Percentiles rank a stretch among this genome's conserved stretches.
phyloP scores from a whole-genome alignment of 2,329 filamentous ascomycete species.

The Fusarium poae region DNA sequence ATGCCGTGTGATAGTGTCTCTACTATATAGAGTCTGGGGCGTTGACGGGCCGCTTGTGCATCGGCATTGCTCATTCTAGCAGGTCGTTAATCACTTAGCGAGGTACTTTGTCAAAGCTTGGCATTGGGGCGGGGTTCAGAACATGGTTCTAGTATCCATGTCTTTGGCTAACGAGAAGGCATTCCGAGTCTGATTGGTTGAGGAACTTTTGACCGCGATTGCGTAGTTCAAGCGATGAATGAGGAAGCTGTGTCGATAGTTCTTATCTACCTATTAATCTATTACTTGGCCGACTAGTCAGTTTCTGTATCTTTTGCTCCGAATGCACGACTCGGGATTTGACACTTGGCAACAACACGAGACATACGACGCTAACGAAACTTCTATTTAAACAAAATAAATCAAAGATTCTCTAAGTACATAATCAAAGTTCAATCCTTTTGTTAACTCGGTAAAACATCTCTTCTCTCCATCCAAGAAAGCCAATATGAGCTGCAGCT shows the following conservation, averaged over 20 bases:
- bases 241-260: background rate
- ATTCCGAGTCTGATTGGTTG: background rate
- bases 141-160: background rate
- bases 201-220: conserved; percentile 8
- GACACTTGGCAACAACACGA: background rate
- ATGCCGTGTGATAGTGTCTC: conserved; percentile 24
- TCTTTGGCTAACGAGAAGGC: background rate
- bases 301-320: background rate
- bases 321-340: background rate
- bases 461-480: conserved; percentile 20
- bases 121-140: conserved; percentile 28
- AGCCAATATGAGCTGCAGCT: conserved; percentile 12
- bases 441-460: background rate
- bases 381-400: background rate
- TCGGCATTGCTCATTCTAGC: conserved; percentile 38
- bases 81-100: conserved; percentile 18
- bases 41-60: conserved; percentile 31
- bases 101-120: conserved; percentile 40
- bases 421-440: background rate
- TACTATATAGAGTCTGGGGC: conserved; percentile 3
- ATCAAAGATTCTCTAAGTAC: background rate
- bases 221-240: background rate
- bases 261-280: conserved; percentile 1
- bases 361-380: background rate
- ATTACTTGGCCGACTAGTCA: background rate